These are phyloP conservation scores for Metschnikowia corniflorae DNA, from an alignment of 805 yeast genomes.

Conservation along the genomic window DNA sequence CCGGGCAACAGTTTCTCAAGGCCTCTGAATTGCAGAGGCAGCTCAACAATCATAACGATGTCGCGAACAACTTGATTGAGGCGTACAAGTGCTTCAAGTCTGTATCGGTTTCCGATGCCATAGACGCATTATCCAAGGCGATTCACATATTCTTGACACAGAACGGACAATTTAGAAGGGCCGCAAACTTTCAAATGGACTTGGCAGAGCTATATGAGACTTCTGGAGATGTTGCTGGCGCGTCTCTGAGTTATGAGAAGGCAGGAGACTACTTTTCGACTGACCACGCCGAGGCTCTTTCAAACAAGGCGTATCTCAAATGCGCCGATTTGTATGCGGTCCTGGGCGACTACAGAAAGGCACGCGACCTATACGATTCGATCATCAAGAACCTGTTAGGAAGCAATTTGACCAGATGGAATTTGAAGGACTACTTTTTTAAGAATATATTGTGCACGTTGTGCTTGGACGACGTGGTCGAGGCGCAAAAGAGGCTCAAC, in stretches of 20 bases:
- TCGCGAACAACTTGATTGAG: slow-evolving; percentile 65
- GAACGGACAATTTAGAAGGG: slow-evolving; percentile 93
- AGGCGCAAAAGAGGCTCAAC: slow-evolving; percentile 70
- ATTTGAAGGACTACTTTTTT: slow-evolving; percentile 85
- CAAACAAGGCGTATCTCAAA: slow-evolving; percentile 83
- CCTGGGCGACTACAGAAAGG: slow-evolving; percentile 65
- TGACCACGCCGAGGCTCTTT: slow-evolving; percentile 88
- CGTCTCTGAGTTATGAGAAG: slow-evolving; percentile 67
- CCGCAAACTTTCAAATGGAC: slow-evolving; percentile 91
- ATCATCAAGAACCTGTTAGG: slow-evolving; percentile 74
- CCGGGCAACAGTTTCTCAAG: slow-evolving; percentile 79
- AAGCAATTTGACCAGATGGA: slow-evolving; percentile 81
- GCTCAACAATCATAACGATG: slow-evolving; percentile 81
- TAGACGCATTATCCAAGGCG: slow-evolving; percentile 70
- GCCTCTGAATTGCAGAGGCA: slow-evolving; percentile 80
- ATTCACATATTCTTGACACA: slow-evolving; percentile 73
- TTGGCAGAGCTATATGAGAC: slow-evolving; percentile 83
- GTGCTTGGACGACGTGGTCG: slow-evolving; percentile 82
- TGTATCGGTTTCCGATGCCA: slow-evolving; percentile 73
- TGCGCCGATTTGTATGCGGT: slow-evolving; percentile 84
- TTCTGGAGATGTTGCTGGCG: slow-evolving; percentile 61
- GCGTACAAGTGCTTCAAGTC: slow-evolving; percentile 83
- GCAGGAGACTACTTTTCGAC: slow-evolving; percentile 96
- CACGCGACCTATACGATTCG: slow-evolving; percentile 71
- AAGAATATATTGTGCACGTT: slow-evolving; percentile 79